These are phyloP conservation scores for Gelatoporia subvermispora DNA, from an alignment of 768 basidiomycete genomes.

Conservation along the genomic window DNA sequence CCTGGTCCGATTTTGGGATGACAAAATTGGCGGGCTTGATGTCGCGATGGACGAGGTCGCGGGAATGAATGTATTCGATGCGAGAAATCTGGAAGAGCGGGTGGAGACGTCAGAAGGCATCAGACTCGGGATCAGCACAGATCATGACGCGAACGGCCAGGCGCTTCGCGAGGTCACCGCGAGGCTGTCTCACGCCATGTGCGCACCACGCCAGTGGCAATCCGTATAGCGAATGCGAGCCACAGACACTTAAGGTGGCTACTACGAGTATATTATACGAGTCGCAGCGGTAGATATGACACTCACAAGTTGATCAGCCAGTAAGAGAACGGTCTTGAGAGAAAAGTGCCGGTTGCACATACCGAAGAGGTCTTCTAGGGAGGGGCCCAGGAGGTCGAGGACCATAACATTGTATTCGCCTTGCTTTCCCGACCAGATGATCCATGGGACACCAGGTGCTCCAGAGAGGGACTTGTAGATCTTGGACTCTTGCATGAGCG, in stretches of 20 bases:
- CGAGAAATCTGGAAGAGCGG: conserved; percentile 69
- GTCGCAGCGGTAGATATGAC: not conserved
- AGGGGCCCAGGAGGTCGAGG: conserved; percentile 92
- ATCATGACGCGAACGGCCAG: no score
- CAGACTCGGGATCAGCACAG: no score
- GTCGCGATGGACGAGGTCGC: conserved; percentile 92
- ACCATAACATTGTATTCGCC: conserved; percentile 98
- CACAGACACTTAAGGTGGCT: no score
- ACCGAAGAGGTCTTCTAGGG: conserved; percentile 82
- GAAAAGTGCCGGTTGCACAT: conserved; percentile 89
- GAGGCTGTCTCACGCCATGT: no score
- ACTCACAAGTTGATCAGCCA: conserved; percentile 91
- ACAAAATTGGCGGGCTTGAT: conserved; percentile 99
- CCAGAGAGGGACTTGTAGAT: conserved; percentile 91
- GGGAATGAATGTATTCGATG: conserved; percentile 94
- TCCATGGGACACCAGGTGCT: conserved; percentile 85
- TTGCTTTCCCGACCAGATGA: conserved; percentile 87
- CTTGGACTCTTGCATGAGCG: conserved; percentile 83
- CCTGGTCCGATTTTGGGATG: conserved; percentile 68
- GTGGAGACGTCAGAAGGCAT: no score
- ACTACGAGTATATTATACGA: no score
- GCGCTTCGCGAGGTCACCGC: no score
- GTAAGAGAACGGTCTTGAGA: conserved; percentile 88
- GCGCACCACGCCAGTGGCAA: no score
- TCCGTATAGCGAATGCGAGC: no score